Percentiles rank a stretch among this genome's conserved stretches.
phyloP scores from a whole-genome alignment of 2,329 filamentous ascomycete genomes.

The Aulographum hederae region DNA sequence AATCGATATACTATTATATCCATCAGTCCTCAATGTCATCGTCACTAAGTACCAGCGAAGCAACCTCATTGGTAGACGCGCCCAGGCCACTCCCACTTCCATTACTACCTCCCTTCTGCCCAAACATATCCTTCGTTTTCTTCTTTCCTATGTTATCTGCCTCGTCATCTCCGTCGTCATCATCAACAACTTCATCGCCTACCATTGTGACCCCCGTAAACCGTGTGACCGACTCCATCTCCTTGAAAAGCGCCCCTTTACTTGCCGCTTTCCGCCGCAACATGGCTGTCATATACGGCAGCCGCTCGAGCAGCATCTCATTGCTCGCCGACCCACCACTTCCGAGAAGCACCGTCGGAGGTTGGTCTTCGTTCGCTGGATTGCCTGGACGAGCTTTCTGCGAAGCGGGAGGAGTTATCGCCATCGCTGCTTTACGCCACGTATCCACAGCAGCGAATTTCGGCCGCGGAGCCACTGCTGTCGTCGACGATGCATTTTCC shows the following conservation, averaged over 20 bases:
- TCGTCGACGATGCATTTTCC: conserved; percentile 9
- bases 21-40: conserved; percentile 27
- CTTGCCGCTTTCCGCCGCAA: conserved; percentile 11
- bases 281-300: conserved; percentile 71
- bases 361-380: conserved; percentile 1
- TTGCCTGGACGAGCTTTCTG: not conserved
- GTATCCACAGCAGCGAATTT: conserved; percentile 17
- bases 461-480: conserved; percentile 12
- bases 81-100: not conserved
- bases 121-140: conserved; percentile 3
- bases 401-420: not conserved
- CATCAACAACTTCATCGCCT: conserved; percentile 5
- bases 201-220: conserved; percentile 37
- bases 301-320: conserved; percentile 65
- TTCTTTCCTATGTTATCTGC: conserved; percentile 14
- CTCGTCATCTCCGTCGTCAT: conserved; percentile 9
- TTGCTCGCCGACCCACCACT: conserved; percentile 44
- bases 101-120: not conserved
- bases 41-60: conserved; percentile 27
- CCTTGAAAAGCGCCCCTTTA: conserved; percentile 22
- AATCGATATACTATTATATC: too few relatives aligned
- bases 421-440: conserved; percentile 11
- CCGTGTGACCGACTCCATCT: conserved; percentile 49
- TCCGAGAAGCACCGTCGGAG: conserved; percentile 33
- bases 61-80: conserved; percentile 8